Evolutionary conservation across 2,329 filamentous ascomycete species (phyloP), one percentile per base, ranked within the genome.

Genomic region (Colletotrichum truncatum): DNA sequence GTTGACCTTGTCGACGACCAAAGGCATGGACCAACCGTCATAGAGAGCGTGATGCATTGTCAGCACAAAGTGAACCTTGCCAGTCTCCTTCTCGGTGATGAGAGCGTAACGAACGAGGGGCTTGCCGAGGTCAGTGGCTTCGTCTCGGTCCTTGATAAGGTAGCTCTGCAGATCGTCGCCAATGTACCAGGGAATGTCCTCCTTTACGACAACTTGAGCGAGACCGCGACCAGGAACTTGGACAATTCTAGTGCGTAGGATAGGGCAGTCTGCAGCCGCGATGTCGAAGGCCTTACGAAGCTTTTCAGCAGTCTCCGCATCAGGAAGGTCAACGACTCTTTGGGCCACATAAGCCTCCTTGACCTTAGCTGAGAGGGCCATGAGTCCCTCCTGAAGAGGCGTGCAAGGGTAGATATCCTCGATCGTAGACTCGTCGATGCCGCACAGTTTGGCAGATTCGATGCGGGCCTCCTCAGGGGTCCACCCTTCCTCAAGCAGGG

Each of bases 31-130:
- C 85, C 85, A 87, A 23, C 85, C 85, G 54, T 88, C 85, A 64
- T 88, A 88, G 0, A 87, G 71, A 4, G 81, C 83, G 67, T 88
- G 85, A 67, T 88, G 85, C 75, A 86, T 82, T 1, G 83, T 84
- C 66, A 85, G 74, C n/a, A 87, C 80, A 66, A 87, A 85, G 68
- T 80, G 76, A 14, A 74, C 70, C 46, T 74, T 77, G 34, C 71
- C 73, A 4, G 71, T 72, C 6, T 70, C 67, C 4, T 70, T 64
- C 30, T 78, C 74, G 4, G 73, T 58, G 11, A 84, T 73, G 12
- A 85, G 70, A 4, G 79, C 81, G 54, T 81, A 85, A 8, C 82
- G 79, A 3, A 82, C 78, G 8, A 86, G 76, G 3, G 81, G 76
- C 57, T 73, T 80, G 7, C 82, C 82, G 1, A 84, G 76, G n/a